phyloP scores from a whole-genome alignment of 2,329 filamentous ascomycete genomes.

The Xylariales sp. region DNA sequence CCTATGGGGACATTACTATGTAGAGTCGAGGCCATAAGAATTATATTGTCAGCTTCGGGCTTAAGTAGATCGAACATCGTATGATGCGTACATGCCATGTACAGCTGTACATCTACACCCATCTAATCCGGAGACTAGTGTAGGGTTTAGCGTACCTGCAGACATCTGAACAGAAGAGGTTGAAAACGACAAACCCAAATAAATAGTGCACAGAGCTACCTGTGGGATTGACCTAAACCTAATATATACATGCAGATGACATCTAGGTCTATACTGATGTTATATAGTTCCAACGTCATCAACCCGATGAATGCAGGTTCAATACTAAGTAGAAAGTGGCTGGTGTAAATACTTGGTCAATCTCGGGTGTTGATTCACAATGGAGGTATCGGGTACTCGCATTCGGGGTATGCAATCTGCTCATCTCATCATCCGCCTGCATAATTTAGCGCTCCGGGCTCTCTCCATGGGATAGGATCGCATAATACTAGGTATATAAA shows the following conservation, averaged over 20 bases:
- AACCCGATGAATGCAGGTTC: conserved; percentile 1
- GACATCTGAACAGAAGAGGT: neutral
- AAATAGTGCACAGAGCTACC: too few relatives aligned
- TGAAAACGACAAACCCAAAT: neutral
- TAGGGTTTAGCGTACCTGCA: conserved; percentile 5
- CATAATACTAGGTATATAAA: neutral
- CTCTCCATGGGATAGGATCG: conserved; percentile 5
- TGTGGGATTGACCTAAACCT: too few relatives aligned
- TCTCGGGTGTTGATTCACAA: conserved; percentile 8
- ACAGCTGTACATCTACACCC: neutral
- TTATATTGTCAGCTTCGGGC: conserved; percentile 1
- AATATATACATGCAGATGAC: too few relatives aligned
- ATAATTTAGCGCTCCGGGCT: conserved; percentile 21
- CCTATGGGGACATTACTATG: neutral
- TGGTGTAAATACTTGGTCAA: neutral
- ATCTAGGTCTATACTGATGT: too few relatives aligned
- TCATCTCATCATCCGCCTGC: conserved; percentile 26
- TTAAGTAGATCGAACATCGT: conserved; percentile 5
- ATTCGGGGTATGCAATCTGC: conserved; percentile 16
- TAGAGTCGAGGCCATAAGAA: neutral
- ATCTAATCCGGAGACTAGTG: conserved; percentile 1
- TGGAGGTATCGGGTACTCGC: conserved; percentile 5
- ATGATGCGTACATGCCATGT: conserved; percentile 11
- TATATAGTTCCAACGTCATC: conserved; percentile 7
- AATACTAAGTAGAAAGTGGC: conserved; percentile 1